Conservation (phyloP, 148 eudicot genomes). For the Fagopyrum homotropicum region DNA sequence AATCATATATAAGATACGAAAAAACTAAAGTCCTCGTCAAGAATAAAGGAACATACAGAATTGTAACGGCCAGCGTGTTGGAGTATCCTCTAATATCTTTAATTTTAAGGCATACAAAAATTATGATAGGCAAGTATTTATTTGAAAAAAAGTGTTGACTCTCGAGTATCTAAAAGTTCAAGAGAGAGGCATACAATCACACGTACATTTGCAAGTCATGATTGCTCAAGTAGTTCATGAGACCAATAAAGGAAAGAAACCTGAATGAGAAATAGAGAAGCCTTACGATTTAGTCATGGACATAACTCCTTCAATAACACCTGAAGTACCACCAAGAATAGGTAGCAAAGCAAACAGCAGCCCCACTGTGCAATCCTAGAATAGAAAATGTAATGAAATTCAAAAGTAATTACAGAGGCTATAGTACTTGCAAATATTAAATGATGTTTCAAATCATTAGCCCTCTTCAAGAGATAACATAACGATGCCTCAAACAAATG, state of each 20-base stretch:
- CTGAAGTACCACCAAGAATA: constrained; percentile 88
- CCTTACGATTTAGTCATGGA: constrained; percentile 96
- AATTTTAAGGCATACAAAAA: background rate
- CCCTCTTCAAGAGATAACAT: background rate
- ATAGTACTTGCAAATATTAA: background rate
- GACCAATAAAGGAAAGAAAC: constrained; percentile 4
- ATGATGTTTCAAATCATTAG: background rate
- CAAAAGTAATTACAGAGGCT: background rate
- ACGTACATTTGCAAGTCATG: background rate
- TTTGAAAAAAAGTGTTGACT: background rate
- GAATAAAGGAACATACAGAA: background rate
- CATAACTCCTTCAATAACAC: constrained; percentile 74
- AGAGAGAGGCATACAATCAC: constrained; percentile 4
- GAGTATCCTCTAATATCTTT: background rate
- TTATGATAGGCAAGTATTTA: background rate
- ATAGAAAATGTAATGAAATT: constrained; percentile 13
- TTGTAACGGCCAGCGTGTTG: background rate
- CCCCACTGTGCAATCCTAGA: constrained; percentile 96
- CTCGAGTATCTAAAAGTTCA: background rate
- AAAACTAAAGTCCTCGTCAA: background rate
- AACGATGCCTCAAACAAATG: background rate
- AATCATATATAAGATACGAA: background rate
- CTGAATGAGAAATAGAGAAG: constrained; percentile 4
- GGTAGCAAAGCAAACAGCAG: constrained; percentile 95
- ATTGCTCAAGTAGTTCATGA: background rate